phyloP scores from a whole-genome alignment of 1,284 basidiomycete genomes.

The Wolfiporia cocos region DNA sequence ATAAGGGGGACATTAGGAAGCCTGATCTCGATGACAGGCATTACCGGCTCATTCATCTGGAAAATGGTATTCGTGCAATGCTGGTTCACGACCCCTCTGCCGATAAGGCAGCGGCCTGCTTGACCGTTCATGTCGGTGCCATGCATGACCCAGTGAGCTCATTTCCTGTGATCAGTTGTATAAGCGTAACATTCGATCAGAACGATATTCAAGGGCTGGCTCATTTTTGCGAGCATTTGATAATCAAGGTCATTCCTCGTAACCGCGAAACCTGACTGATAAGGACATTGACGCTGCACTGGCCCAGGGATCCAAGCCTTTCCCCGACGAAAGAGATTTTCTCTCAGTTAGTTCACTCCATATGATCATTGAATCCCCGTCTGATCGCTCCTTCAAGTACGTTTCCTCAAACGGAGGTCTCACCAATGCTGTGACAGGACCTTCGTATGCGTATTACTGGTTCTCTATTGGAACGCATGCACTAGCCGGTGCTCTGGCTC shows the following conservation, averaged over 20 bases:
- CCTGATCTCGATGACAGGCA: constrained; percentile 36
- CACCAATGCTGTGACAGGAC: constrained; percentile 61
- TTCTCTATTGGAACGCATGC: constrained; percentile 51
- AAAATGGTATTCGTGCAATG: constrained; percentile 57
- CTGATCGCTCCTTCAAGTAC: constrained; percentile 28
- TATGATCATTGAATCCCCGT: not conserved
- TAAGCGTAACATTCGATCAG: too few species aligned
- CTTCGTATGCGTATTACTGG: constrained; percentile 57
- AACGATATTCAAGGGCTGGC: constrained; percentile 40
- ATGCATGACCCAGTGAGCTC: constrained; percentile 50
- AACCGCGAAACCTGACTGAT: too few species aligned
- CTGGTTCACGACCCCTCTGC: constrained; percentile 54
- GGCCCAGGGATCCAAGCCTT: constrained; percentile 33
- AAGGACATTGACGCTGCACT: constrained; percentile 11
- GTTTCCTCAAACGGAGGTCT: constrained; percentile 53
- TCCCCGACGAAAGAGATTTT: constrained; percentile 54
- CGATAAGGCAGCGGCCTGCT: constrained; percentile 61
- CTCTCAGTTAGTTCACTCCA: constrained; percentile 25
- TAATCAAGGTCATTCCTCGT: constrained; percentile 27
- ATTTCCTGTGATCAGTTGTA: not conserved
- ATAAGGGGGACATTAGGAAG: constrained; percentile 31
- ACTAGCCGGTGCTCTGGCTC: constrained; percentile 51
- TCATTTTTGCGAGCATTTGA: constrained; percentile 60
- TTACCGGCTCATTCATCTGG: constrained; percentile 48
- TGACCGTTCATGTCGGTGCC: constrained; percentile 62